Conservation (phyloP, 2,329 filamentous ascomycete species). For the Trichoderma lentiforme region DNA sequence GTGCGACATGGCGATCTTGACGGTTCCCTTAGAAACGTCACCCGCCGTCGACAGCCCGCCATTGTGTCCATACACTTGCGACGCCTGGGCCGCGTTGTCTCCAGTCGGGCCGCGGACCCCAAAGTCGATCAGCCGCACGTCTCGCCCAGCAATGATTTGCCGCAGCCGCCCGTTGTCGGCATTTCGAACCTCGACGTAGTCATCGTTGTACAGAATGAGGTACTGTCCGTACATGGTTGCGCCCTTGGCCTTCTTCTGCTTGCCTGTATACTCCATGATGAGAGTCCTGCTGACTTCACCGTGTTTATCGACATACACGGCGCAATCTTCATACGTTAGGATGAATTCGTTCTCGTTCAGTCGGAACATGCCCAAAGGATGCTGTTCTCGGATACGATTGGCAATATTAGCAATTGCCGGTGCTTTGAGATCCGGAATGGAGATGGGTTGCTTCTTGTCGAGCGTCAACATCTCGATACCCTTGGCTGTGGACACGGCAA, state of each 20-base stretch:
- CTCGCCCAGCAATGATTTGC: slow-evolving; percentile 89
- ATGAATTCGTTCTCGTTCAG: slow-evolving; percentile 90
- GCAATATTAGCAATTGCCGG: slow-evolving; percentile 82
- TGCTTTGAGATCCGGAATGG: slow-evolving; percentile 80
- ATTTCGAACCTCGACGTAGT: slow-evolving; percentile 96
- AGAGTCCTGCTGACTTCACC: slow-evolving; percentile 91
- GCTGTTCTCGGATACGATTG: slow-evolving; percentile 74
- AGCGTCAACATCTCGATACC: slow-evolving; percentile 95
- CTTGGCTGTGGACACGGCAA: slow-evolving; percentile 85
- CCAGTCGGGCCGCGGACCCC: slow-evolving; percentile 64
- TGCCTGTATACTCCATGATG: slow-evolving; percentile 99
- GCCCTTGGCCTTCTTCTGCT: slow-evolving; percentile 69
- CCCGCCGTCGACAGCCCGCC: slow-evolving; percentile 35
- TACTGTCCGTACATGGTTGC: slow-evolving; percentile 91
- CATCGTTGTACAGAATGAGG: slow-evolving; percentile 87
- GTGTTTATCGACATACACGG: slow-evolving; percentile 97
- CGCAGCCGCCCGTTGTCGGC: slow-evolving; percentile 90
- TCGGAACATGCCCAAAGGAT: slow-evolving; percentile 93
- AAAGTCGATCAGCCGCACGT: slow-evolving; percentile 88
- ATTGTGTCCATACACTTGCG: slow-evolving; percentile 35
- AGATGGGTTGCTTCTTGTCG: slow-evolving; percentile 95
- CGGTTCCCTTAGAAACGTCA: slow-evolving; percentile 63
- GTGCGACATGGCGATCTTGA: slow-evolving; percentile 95
- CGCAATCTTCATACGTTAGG: slow-evolving; percentile 91
- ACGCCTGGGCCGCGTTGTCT: slow-evolving; percentile 37